phyloP scores from a whole-genome alignment of 495 filamentous ascomycete genomes.

The Copromyces sp. region DNA sequence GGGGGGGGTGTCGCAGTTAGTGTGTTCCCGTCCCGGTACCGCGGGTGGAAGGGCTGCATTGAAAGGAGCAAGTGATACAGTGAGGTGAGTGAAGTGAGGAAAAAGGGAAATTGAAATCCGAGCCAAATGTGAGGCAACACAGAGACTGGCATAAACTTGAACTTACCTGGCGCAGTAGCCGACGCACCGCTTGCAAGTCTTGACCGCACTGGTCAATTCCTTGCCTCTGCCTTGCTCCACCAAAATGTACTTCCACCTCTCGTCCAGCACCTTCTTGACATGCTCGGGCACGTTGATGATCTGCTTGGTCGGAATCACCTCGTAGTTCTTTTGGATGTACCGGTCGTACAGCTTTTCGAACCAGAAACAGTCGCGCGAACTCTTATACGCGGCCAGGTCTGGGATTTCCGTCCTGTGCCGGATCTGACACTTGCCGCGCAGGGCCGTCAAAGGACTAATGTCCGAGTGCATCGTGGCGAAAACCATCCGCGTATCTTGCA shows the following conservation, averaged over 20 bases:
- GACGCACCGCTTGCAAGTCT: slow-evolving; percentile 85
- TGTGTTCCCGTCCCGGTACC: not conserved
- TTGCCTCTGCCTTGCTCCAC: slow-evolving; percentile 86
- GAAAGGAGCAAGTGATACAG: slow-evolving; percentile 1
- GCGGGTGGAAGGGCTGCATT: not conserved
- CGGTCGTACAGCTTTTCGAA: slow-evolving; percentile 96
- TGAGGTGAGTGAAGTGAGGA: not conserved
- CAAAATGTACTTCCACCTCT: slow-evolving; percentile 89
- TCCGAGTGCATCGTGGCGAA: slow-evolving; percentile 99
- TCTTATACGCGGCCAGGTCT: slow-evolving; percentile 75
- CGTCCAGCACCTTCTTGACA: slow-evolving; percentile 89
- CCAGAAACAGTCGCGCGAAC: slow-evolving; percentile 79
- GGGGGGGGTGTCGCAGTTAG: not conserved
- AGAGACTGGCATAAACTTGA: slow-evolving; percentile 1
- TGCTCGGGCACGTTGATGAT: slow-evolving; percentile 93
- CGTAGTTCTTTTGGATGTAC: slow-evolving; percentile 96
- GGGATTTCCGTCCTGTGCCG: slow-evolving; percentile 76
- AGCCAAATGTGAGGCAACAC: slow-evolving; percentile 3
- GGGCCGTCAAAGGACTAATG: slow-evolving; percentile 78
- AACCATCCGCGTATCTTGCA: slow-evolving; percentile 76
- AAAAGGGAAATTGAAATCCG: not conserved
- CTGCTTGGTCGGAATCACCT: slow-evolving; percentile 81
- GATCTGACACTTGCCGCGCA: slow-evolving; percentile 89
- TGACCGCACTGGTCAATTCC: slow-evolving; percentile 92
- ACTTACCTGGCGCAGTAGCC: slow-evolving; percentile 83